Base-by-base conservation (phyloP, 2,329 filamentous ascomycete genomes). In the Monosporascus sp. region DNA sequence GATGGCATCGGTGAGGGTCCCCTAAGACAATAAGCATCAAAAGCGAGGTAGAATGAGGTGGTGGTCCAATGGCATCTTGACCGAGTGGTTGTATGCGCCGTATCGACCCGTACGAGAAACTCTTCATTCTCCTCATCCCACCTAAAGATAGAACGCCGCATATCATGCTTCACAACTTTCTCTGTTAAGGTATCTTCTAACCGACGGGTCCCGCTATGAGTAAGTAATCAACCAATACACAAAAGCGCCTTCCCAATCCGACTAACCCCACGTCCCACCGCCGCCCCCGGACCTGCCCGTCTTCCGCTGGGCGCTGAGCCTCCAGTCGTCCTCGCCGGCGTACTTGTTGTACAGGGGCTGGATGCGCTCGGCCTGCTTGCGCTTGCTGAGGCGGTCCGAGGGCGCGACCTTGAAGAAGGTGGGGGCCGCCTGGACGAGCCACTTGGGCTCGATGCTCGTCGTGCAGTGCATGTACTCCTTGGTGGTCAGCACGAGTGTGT, bases 381-480 rank as follows among this genome's bases (percentile, higher is more conserved):
- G 78, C 80, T 96, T 97, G 59, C 88, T 93, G 65, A 99, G 72
- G 52, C 84, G 79, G 68, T 97, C 91, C 37, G 88, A 93, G 0
- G 89, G 86, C 19, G 94, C 93, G 5, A 97, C 91, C 80, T 96
- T 96, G 84, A 97, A 99, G 77, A 97, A 99, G 0, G 91, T 97
- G 9, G 95, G 94, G n/a, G 95, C 94, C 14, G 92, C 93, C 65
- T 97, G 92, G 1, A 97, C 91, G 22, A 99, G 81, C 85, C 85
- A 88, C 66, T 96, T 96, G 8, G 94, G 93, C 73, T 99, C 94
- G 64, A 99, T 97, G 4, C 83, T 82, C 3, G 91, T 96, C 16
- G 91, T 94, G 68, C 84, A 89, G 66, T 96, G 92, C 94, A 99
- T 97, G 72, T 97, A 99, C 74, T 99, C 94, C 74, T 96, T 93